phyloP scores from a whole-genome alignment of 345 rosid genomes.

The Lumnitzera racemosa region DNA sequence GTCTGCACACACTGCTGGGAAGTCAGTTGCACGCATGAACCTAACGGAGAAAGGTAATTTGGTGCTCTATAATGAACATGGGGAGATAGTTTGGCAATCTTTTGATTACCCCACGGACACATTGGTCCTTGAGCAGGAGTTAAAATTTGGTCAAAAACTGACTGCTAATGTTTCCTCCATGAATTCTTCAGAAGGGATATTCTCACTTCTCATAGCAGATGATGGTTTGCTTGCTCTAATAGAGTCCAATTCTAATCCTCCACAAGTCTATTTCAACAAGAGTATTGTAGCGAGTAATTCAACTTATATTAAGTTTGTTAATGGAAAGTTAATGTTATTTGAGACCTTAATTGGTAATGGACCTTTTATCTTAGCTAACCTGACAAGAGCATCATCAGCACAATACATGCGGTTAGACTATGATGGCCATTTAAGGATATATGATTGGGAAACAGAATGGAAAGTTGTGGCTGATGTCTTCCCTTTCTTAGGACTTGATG shows the following conservation, averaged over 20 bases:
- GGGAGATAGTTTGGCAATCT: slow-evolving; percentile 15
- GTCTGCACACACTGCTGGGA: slow-evolving; percentile 7
- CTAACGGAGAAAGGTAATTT: slow-evolving; percentile 12
- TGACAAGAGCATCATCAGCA: neutral
- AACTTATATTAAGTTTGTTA: slow-evolving; percentile 6
- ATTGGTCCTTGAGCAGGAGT: slow-evolving; percentile 10
- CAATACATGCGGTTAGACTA: slow-evolving; percentile 11
- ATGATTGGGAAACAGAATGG: slow-evolving; percentile 11
- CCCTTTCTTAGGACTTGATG: neutral
- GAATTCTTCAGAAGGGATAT: slow-evolving; percentile 8
- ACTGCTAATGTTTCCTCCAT: slow-evolving; percentile 2
- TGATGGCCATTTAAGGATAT: slow-evolving; percentile 25
- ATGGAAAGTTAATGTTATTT: slow-evolving; percentile 8
- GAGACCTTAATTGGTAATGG: neutral
- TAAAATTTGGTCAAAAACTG: slow-evolving; percentile 11
- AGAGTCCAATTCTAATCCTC: slow-evolving; percentile 6
- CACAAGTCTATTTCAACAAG: neutral
- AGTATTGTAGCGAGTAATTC: neutral
- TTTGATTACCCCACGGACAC: slow-evolving; percentile 17
- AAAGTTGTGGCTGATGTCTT: slow-evolving; percentile 4
- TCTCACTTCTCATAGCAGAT: slow-evolving; percentile 9
- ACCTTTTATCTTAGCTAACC: neutral
- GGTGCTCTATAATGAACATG: slow-evolving; percentile 10
- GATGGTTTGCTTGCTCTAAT: slow-evolving; percentile 9
- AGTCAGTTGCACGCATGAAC: slow-evolving; percentile 9